Evolutionary conservation across 768 basidiomycete species (phyloP).

Genomic region (Panaeolus papilionaceus): DNA sequence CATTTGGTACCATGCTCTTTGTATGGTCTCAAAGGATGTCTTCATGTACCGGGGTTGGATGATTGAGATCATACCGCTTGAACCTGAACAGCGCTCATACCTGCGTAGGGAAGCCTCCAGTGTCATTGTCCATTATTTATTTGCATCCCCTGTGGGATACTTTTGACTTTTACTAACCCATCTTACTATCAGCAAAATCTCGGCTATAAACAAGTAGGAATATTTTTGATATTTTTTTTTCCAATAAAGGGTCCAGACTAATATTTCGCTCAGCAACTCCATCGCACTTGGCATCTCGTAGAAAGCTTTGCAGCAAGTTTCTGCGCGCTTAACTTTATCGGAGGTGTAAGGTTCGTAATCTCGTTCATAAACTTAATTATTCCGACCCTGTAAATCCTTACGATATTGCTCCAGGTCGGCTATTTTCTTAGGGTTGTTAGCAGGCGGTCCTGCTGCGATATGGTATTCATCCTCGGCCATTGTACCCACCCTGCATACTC

Average conservation of each 20-base stretch:
- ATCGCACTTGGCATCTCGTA: slow-evolving; percentile 82
- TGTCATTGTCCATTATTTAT: slow-evolving; percentile 55
- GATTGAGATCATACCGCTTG: slow-evolving; percentile 98
- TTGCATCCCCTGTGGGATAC: slow-evolving; percentile 44
- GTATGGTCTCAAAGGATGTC: slow-evolving; percentile 15
- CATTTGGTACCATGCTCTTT: slow-evolving; percentile 28
- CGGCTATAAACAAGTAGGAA: slow-evolving; percentile 79
- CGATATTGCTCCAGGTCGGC: slow-evolving; percentile 57
- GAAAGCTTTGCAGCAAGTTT: slow-evolving; percentile 92
- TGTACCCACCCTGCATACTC: slow-evolving; percentile 22
- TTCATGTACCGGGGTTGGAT: slow-evolving; percentile 34
- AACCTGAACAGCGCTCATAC: slow-evolving; percentile 98
- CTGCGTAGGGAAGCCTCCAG: slow-evolving; percentile 98
- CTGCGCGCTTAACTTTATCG: slow-evolving; percentile 90
- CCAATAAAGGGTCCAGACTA: background rate
- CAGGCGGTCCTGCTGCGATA: slow-evolving; percentile 88
- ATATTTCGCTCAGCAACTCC: slow-evolving; percentile 65
- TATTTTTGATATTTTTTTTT: background rate
- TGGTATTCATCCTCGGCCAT: slow-evolving; percentile 53
- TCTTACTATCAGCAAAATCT: slow-evolving; percentile 61
- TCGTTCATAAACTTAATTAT: background rate
- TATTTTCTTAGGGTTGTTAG: slow-evolving; percentile 81
- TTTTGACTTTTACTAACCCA: slow-evolving; percentile 55
- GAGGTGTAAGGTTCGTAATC: slow-evolving; percentile 69
- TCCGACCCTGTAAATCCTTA: slow-evolving; percentile 17